Evolutionary conservation across 805 yeast species (phyloP).

Genomic region (Myxozyma geophila): DNA sequence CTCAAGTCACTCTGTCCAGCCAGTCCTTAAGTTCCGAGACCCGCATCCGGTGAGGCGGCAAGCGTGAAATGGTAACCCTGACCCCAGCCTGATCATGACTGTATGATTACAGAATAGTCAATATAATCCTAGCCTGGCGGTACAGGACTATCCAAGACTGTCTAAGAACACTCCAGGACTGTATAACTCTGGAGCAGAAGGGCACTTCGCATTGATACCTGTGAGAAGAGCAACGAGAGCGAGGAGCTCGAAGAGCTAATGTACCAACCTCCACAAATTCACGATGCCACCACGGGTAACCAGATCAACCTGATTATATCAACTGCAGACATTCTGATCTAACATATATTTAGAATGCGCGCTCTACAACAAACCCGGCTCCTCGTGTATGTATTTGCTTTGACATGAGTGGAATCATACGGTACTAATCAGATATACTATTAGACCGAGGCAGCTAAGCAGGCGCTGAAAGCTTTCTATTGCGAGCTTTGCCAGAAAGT

Average conservation of each 20-base stretch:
- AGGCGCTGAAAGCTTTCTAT: constrained; percentile 31
- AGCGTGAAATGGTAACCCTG: not conserved
- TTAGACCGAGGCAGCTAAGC: constrained; percentile 37
- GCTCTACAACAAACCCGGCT: constrained; percentile 18
- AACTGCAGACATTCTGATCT: not conserved
- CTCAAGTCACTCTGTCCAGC: too few species aligned
- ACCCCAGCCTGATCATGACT: not conserved
- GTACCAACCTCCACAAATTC: not conserved
- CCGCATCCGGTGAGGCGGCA: constrained; percentile 22
- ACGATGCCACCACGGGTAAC: constrained; percentile 11
- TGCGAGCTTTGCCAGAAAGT: constrained; percentile 38
- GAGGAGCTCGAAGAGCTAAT: too few species aligned
- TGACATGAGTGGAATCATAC: not conserved
- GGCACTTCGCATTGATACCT: too few species aligned
- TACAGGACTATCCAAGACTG: too few species aligned
- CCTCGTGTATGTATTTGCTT: constrained; percentile 16
- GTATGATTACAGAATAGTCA: too few species aligned
- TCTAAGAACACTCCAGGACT: too few species aligned
- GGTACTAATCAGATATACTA: not conserved
- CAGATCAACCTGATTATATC: not conserved
- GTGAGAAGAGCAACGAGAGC: too few species aligned
- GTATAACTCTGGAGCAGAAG: too few species aligned
- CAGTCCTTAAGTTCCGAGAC: constrained; percentile 4
- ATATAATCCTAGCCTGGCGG: too few species aligned
- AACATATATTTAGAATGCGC: constrained; percentile 1